A percentile compares a stretch with the other conserved stretches of the same genome.
phyloP scores from a whole-genome alignment of 169 alveolate species.

The Plasmodium blacklocki region DNA sequence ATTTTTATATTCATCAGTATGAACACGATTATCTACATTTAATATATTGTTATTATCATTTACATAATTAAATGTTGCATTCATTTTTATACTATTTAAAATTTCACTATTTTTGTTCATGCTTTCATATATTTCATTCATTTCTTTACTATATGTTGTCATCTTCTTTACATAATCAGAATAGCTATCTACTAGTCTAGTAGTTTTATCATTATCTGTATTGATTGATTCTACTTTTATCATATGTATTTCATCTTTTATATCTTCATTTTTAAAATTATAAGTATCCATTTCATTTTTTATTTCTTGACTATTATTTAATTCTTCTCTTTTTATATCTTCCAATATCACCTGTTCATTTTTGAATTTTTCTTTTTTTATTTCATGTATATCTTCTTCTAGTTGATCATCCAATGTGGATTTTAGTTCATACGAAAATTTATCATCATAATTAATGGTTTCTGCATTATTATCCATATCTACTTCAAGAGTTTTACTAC shows the following conservation, averaged over 20 bases:
- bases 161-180: conserved; percentile 34
- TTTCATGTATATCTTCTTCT: neutral
- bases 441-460: neutral
- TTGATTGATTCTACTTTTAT: neutral
- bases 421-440: neutral
- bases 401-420: neutral
- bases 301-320: too few species aligned
- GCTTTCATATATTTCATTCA: conserved; percentile 36
- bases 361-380: too few species aligned
- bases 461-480: conserved; percentile 2
- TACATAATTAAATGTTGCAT: neutral
- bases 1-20: neutral
- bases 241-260: neutral
- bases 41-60: neutral
- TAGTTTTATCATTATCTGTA: neutral
- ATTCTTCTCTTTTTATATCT: too few species aligned
- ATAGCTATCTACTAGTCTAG: conserved; percentile 4
- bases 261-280: neutral
- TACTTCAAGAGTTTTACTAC: neutral
- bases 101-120: conserved; percentile 44
- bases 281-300: neutral
- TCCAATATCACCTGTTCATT: too few species aligned
- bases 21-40: neutral
- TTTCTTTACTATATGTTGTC: conserved; percentile 50
- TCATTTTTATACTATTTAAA: conserved; percentile 32